Conservation (phyloP, 2,329 filamentous ascomycete species). For the Fusarium dimerum region DNA sequence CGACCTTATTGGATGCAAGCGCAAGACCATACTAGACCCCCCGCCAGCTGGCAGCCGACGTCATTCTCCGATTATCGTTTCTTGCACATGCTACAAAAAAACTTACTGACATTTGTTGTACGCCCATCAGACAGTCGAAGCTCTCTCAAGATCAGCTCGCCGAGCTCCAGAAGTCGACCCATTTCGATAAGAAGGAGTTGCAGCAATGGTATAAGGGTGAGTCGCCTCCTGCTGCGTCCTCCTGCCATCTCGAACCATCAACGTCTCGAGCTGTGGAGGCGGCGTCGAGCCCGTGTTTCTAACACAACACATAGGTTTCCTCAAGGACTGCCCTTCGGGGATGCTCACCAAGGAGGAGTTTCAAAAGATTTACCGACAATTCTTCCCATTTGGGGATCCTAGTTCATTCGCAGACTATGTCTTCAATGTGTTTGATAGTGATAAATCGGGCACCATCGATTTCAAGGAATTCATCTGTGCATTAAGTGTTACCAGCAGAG, state of each 20-base stretch:
- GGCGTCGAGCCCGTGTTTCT: conserved; percentile 7
- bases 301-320: conserved; percentile 66
- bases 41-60: conserved; percentile 23
- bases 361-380: conserved; percentile 99
- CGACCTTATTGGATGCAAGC: conserved; percentile 19
- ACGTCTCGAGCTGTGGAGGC: background rate
- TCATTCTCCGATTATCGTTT: conserved; percentile 20
- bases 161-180: conserved; percentile 94
- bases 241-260: background rate
- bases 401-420: conserved; percentile 98
- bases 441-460: conserved; percentile 96
- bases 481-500: conserved; percentile 91
- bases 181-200: conserved; percentile 99
- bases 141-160: conserved; percentile 93
- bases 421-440: conserved; percentile 98
- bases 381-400: conserved; percentile 98
- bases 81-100: conserved; percentile 5
- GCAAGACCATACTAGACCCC: conserved; percentile 22
- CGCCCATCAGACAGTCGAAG: conserved; percentile 80
- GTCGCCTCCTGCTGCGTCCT: conserved; percentile 28
- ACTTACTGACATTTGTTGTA: conserved; percentile 22
- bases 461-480: conserved; percentile 99
- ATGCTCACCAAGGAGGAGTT: conserved; percentile 98
- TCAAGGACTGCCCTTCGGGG: conserved; percentile 96
- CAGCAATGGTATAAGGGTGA: conserved; percentile 99